These are phyloP conservation scores for Gigaspora rosea DNA, from an alignment of 192 early-diverging fungal genomes.

Conservation along the genomic window DNA sequence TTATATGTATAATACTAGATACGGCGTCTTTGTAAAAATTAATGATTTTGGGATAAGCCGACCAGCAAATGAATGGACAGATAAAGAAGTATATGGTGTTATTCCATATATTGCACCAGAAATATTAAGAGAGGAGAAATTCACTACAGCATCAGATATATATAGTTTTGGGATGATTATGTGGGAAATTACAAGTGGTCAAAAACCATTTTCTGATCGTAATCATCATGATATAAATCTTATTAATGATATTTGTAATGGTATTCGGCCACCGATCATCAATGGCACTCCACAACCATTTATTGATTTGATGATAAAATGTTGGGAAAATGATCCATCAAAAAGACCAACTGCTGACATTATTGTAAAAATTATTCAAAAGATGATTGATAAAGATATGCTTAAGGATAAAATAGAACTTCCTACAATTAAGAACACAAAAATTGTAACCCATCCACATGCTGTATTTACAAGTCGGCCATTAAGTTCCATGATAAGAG, in stretches of 20 bases:
- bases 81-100: not conserved
- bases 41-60: not conserved
- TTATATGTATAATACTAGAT: too few relatives aligned
- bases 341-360: not conserved
- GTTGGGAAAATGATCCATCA: not conserved
- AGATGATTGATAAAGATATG: too few relatives aligned
- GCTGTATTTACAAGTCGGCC: too few relatives aligned
- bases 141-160: not conserved
- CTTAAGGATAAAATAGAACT: too few relatives aligned
- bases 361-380: not conserved
- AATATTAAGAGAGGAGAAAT: not conserved
- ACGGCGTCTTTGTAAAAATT: too few relatives aligned
- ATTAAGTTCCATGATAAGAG: too few relatives aligned
- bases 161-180: not conserved
- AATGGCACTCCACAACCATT: not conserved
- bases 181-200: not conserved
- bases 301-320: not conserved
- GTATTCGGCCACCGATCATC: not conserved
- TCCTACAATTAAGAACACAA: too few relatives aligned
- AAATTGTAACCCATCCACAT: too few relatives aligned
- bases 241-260: not conserved
- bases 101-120: not conserved
- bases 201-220: not conserved
- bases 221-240: not conserved
- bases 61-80: not conserved